A percentile compares a stretch with the other conserved stretches of the same genome.
Conservation (phyloP, 352 stramenopile species). For the Pythium aphanidermatum region DNA sequence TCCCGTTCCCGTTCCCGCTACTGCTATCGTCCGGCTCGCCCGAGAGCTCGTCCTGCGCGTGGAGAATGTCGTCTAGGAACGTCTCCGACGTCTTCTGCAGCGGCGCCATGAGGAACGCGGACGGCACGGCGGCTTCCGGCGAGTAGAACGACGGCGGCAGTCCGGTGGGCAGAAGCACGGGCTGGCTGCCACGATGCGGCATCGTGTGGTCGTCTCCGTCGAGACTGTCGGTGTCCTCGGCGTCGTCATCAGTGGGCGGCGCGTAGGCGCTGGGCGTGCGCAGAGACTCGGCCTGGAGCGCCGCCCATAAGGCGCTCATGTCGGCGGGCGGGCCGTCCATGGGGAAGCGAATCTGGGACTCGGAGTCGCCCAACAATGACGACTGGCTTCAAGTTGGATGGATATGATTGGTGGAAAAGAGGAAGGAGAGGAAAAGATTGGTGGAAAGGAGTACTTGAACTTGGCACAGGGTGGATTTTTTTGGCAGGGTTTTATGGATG, state of each 20-base stretch:
- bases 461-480: not conserved
- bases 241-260: not conserved
- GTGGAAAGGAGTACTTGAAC: constrained; percentile 6
- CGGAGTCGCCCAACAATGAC: not conserved
- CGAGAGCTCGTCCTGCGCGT: constrained; percentile 19
- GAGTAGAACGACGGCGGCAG: constrained; percentile 13
- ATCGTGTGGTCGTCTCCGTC: constrained; percentile 11
- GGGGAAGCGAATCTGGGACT: not conserved
- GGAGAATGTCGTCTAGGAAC: constrained; percentile 45
- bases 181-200: constrained; percentile 1
- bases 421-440: not conserved
- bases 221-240: constrained; percentile 6
- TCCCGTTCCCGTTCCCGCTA: constrained; percentile 1
- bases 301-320: constrained; percentile 10
- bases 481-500: constrained; percentile 4
- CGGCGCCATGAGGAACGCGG: constrained; percentile 1
- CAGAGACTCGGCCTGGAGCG: constrained; percentile 6
- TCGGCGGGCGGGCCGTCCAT: constrained; percentile 2
- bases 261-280: not conserved
- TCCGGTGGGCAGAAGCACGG: not conserved
- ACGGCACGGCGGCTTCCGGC: not conserved
- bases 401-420: constrained; percentile 2
- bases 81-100: constrained; percentile 13
- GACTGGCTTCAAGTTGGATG: no score
- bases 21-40: not conserved